phyloP scores from a whole-genome alignment of 345 rosid genomes.

The Citrus inodora region DNA sequence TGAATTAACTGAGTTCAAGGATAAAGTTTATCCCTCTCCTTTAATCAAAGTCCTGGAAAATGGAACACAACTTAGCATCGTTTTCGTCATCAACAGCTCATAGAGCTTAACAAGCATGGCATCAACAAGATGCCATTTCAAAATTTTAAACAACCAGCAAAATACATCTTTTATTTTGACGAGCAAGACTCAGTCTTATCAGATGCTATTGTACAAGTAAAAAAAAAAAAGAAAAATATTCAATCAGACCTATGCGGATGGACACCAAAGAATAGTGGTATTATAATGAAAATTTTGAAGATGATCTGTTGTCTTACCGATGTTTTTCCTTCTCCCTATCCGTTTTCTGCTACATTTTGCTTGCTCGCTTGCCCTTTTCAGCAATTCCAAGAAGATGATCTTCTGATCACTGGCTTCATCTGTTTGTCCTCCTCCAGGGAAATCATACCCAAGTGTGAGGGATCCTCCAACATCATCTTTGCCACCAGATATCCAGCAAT shows the following conservation, averaged over 20 bases:
- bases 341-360: not conserved
- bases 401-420: conserved; percentile 33
- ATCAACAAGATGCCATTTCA: not conserved
- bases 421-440: conserved; percentile 39
- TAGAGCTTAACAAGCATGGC: not conserved
- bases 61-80: not conserved
- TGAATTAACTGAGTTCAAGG: not conserved
- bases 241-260: not conserved
- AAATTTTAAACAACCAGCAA: conserved; percentile 3
- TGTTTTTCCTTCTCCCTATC: not conserved
- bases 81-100: not conserved
- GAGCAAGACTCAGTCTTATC: conserved; percentile 1
- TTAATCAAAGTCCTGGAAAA: not conserved
- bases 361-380: not conserved
- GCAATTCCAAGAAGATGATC: conserved; percentile 28
- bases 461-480: conserved; percentile 44
- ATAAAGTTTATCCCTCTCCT: not conserved
- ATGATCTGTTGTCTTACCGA: not conserved
- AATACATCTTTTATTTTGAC: conserved; percentile 2
- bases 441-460: conserved; percentile 37
- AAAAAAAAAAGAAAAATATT: not conserved
- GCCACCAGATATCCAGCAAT: conserved; percentile 40
- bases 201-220: conserved; percentile 8
- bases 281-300: not conserved
- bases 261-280: conserved; percentile 7